Evolutionary conservation across 208 protist species (phyloP).

Genomic region (Wallacemonas sp.): DNA sequence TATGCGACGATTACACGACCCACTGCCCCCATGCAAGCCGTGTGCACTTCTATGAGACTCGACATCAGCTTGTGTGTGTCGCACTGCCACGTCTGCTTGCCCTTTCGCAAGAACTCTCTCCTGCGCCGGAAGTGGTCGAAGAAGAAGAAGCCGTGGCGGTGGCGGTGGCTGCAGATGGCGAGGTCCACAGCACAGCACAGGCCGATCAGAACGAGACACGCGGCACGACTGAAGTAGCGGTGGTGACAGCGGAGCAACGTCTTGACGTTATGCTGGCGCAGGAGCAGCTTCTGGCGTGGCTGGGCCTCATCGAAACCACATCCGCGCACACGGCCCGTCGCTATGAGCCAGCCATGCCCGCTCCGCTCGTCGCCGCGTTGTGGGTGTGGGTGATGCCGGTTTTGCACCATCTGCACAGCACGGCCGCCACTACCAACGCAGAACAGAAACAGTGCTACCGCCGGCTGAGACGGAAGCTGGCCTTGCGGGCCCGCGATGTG

Average conservation of each 20-base stretch:
- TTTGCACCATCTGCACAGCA: slow-evolving; percentile 11
- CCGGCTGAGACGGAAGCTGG: slow-evolving; percentile 42
- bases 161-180: background rate
- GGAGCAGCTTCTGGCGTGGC: slow-evolving; percentile 13
- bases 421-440: background rate
- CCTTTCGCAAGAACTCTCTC: no score
- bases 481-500: slow-evolving; percentile 45
- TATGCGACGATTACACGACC: no score
- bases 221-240: background rate
- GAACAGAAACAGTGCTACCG: slow-evolving; percentile 21
- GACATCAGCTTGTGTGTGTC: no score
- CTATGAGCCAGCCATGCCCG: slow-evolving; percentile 49
- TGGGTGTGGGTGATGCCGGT: slow-evolving; percentile 42
- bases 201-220: no score
- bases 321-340: slow-evolving; percentile 33
- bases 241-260: background rate
- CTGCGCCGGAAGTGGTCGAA: no score
- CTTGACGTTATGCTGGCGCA: background rate
- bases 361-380: slow-evolving; percentile 46
- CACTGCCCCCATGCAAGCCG: no score
- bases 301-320: slow-evolving; percentile 14
- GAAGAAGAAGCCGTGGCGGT: no score
- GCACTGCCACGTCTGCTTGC: no score
- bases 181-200: background rate
- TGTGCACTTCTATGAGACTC: no score